Evolutionary conservation across 2,329 filamentous ascomycete species (phyloP).

Genomic region (Colletotrichum tropicale): DNA sequence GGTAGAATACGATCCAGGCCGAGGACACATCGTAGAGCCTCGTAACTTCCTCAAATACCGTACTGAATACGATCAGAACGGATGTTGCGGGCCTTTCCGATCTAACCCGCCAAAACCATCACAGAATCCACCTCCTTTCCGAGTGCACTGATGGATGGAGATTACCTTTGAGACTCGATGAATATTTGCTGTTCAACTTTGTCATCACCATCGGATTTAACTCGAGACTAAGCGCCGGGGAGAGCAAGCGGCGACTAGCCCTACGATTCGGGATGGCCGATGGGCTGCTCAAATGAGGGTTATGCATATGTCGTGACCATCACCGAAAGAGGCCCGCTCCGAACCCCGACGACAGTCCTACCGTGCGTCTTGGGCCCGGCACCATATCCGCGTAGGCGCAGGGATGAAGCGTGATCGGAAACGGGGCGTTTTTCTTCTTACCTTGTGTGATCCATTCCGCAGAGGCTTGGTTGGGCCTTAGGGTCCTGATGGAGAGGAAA

Average conservation of each 20-base stretch:
- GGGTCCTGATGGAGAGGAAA: neutral
- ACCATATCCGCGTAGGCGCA: constrained; percentile 1
- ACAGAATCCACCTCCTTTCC: neutral
- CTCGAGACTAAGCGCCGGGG: neutral
- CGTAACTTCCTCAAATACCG: neutral
- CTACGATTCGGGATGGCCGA: constrained; percentile 2
- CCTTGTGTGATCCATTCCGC: neutral
- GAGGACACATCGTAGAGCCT: neutral
- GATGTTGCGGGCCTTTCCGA: neutral
- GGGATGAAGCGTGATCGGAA: neutral
- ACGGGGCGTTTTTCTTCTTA: neutral
- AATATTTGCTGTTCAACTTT: neutral
- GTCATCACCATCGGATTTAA: neutral
- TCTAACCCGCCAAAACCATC: neutral
- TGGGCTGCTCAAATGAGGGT: neutral
- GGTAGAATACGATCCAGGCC: neutral
- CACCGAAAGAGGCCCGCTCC: constrained; percentile 6
- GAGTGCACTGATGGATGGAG: neutral
- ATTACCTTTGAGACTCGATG: neutral
- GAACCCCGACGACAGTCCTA: neutral
- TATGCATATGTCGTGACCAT: neutral
- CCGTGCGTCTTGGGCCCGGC: constrained; percentile 5
- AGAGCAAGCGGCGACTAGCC: neutral
- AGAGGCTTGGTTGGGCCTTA: neutral
- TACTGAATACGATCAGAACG: neutral